Base-by-base conservation (phyloP, 192 early-diverging fungal genomes). In the Chytriomyces sp. region DNA sequence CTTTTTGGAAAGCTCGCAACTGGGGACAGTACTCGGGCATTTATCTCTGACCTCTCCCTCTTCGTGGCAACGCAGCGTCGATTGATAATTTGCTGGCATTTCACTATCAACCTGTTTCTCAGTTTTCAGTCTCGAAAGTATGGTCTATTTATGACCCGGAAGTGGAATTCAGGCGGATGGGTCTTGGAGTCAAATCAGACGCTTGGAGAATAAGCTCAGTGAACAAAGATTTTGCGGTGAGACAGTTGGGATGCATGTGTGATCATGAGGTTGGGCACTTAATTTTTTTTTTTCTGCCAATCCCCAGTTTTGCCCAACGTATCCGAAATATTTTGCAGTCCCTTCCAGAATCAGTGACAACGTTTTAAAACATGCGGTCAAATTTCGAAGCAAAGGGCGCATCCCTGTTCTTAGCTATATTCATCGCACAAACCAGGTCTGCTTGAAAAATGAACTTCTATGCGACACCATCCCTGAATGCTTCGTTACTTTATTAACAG, bases 341-440 rank as follows among this genome's bases (percentile, higher is more conserved):
- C 97, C 97, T 13, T 53, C 85, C 13, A 91, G 87, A 75, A 97
- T 99, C 75, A 94, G 91, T 74, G 97, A 99, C 78, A 93, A 91
- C 59, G 91, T 93, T 18, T 80, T 99, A 72, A 91, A 87, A 23
- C 92, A 99, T 84, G 95, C 95, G 7, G 91, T 87, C 23, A 92
- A 91, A 81, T 95, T 96, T 78, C 86, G 97, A 69, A 95, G 94
- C 83, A 98, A 97, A 82, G 84, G 86, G 0, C 83, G 97, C 28
- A 91, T 99, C 75, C 97, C 97, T 1, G 93, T 91, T 8, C 83
- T 99, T 20, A 91, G 91, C 75, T 98, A 97, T 83, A 79, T 97
- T 45, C 96, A 99, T 81, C 85, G 88, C 81, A 86, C 87, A 6
- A 96, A 94, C 75, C 87, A 82, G 86, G 91, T 93, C 76, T 80